Evolutionary conservation across 805 yeast genomes (phyloP), one percentile per base, ranked within the genome.

Genomic region (Cyberlindnera bimundalis): DNA sequence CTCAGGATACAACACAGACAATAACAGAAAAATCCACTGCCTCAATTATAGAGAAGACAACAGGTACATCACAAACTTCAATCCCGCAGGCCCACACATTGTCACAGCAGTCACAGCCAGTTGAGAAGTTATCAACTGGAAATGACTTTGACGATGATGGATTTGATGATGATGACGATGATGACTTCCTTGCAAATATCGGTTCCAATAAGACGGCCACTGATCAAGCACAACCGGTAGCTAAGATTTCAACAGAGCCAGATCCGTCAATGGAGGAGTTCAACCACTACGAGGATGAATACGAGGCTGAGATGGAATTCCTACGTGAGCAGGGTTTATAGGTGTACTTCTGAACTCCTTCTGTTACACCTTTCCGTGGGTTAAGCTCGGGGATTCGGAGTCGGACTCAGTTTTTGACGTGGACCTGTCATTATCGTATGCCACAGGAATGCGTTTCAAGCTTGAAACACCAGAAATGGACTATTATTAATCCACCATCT

Each of bases 251-350:
- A n/a, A 23, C 28, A 33, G 36, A 33, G 16, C 23, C 29, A 7
- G 31, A 33, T 23, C 43, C 41, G 19, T 24, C 27, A 13, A 23
- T 36, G 16, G 53, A 47, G 10, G 48, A 51, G 9, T 49, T 54
- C 23, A 43, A 28, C 4, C 9, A 34, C 13, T 33, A 15, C n/a
- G 42, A 42, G 6, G 55, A 49, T 8, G 46, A 47, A 9, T 51
- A 48, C 23, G 59, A 42, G 11, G 59, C 53, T 5, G 59, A 54
- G 36, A 38, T 48, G 51, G 56, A 52, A 29, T 49, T 55, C 12
- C 40, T 51, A 53, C 45, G 45, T 29, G 52, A 46, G 17, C 41
- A 30, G 17, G 48, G 48, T 10, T 21, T 21, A n/a, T n/a, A n/a
- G n/a, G n/a, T n/a, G n/a, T n/a, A n/a, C n/a, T n/a, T n/a, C n/a